Conservation (phyloP, 2,329 filamentous ascomycete genomes). For the Alternaria metachromatica region DNA sequence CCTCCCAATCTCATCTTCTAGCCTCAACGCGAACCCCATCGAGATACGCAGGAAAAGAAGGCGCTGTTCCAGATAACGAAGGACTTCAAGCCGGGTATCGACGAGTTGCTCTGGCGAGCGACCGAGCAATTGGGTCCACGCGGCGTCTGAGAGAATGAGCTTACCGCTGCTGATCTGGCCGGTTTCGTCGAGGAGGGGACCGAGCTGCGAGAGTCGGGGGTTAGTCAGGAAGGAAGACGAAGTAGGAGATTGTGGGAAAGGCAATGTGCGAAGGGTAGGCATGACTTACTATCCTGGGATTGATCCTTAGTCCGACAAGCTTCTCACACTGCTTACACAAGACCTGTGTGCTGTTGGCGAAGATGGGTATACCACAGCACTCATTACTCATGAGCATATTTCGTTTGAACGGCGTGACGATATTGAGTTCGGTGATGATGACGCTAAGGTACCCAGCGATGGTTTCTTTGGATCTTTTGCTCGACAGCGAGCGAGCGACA, state of each 20-base stretch:
- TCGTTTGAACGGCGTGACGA: slow-evolving; percentile 50
- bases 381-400: slow-evolving; percentile 56
- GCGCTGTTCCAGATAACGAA: slow-evolving; percentile 60
- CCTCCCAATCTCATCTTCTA: slow-evolving; percentile 38
- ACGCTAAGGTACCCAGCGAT: slow-evolving; percentile 55
- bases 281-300: slow-evolving; percentile 49
- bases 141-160: slow-evolving; percentile 60
- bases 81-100: slow-evolving; percentile 42
- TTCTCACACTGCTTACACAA: slow-evolving; percentile 53
- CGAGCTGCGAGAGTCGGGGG: slow-evolving; percentile 37
- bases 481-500: slow-evolving; percentile 38
- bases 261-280: not conserved
- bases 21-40: slow-evolving; percentile 63
- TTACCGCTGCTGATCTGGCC: slow-evolving; percentile 60
- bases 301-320: slow-evolving; percentile 47
- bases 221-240: not conserved
- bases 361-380: slow-evolving; percentile 62
- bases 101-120: slow-evolving; percentile 55
- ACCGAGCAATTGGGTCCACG: slow-evolving; percentile 61
- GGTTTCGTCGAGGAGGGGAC: slow-evolving; percentile 61
- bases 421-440: slow-evolving; percentile 52
- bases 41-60: slow-evolving; percentile 61
- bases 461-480: slow-evolving; percentile 38
- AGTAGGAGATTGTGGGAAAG: no score
- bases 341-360: slow-evolving; percentile 55